Conservation (phyloP, 2,329 filamentous ascomycete genomes). For the Pyrenochaeta sp. region DNA sequence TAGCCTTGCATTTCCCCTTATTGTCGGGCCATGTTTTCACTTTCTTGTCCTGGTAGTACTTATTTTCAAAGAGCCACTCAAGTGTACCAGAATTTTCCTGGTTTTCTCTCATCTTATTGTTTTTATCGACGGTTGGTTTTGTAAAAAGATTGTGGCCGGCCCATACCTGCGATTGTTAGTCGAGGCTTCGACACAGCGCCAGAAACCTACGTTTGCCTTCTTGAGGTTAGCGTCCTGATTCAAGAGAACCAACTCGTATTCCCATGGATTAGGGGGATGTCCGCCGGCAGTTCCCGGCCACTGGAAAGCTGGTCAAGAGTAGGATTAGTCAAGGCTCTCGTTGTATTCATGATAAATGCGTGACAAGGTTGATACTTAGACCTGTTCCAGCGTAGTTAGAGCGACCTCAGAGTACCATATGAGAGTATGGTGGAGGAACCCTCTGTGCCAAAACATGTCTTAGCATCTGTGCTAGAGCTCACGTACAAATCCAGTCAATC, state of each 20-base stretch:
- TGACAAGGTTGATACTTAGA: neutral
- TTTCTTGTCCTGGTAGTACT: neutral
- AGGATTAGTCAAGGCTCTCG: neutral
- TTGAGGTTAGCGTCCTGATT: constrained; percentile 4
- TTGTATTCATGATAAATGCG: neutral
- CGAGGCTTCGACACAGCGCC: neutral
- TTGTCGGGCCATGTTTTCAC: constrained; percentile 4
- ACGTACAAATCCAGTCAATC: constrained; percentile 10
- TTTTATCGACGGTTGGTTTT: neutral
- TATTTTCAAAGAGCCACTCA: constrained; percentile 4
- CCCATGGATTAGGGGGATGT: constrained; percentile 6
- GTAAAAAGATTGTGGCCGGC: neutral
- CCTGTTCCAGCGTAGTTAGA: neutral
- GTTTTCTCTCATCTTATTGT: constrained; percentile 1
- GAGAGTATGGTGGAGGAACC: neutral
- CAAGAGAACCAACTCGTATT: constrained; percentile 7
- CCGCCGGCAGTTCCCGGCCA: constrained; percentile 2
- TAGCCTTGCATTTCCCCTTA: constrained; percentile 9
- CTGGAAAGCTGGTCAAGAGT: neutral
- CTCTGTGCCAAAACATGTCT: neutral
- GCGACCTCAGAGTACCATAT: neutral
- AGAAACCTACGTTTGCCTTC: constrained; percentile 5
- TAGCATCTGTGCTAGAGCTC: neutral
- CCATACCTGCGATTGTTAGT: constrained; percentile 3
- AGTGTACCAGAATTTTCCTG: constrained; percentile 2